phyloP scores from a whole-genome alignment of 257 asterid species.

The Osmanthus fragrans region DNA sequence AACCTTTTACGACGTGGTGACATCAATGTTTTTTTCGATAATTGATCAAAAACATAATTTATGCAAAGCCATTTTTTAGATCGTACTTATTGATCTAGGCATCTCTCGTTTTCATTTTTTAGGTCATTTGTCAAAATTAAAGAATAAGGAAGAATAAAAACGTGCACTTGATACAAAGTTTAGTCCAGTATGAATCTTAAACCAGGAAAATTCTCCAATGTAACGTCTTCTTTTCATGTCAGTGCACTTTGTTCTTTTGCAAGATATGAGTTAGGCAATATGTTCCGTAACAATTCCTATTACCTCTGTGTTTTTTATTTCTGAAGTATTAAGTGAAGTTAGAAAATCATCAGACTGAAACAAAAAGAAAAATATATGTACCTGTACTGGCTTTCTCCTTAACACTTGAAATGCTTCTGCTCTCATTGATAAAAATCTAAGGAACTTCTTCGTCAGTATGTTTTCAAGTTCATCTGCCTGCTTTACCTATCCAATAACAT shows the following conservation, averaged over 20 bases:
- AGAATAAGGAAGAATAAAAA: not conserved
- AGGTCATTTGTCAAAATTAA: not conserved
- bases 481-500: conserved; percentile 63
- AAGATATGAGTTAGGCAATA: not conserved
- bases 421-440: conserved; percentile 95
- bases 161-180: not conserved
- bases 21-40: conserved; percentile 7
- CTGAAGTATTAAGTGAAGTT: not conserved
- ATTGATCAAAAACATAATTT: conserved; percentile 1
- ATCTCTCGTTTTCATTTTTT: conserved; percentile 7
- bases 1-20: not conserved
- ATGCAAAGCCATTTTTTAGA: conserved; percentile 12
- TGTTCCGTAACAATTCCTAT: not conserved
- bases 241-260: not conserved
- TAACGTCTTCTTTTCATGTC: conserved; percentile 13
- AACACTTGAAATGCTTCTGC: conserved; percentile 98
- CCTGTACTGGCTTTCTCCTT: conserved; percentile 98
- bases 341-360: conserved; percentile 1
- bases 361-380: conserved; percentile 27
- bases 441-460: conserved; percentile 90
- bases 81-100: not conserved
- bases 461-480: conserved; percentile 98
- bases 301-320: not conserved
- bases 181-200: not conserved
- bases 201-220: not conserved